Evolutionary conservation across 1,139 yeast species (phyloP).

Genomic region (Scheffersomyces segobiensis): DNA sequence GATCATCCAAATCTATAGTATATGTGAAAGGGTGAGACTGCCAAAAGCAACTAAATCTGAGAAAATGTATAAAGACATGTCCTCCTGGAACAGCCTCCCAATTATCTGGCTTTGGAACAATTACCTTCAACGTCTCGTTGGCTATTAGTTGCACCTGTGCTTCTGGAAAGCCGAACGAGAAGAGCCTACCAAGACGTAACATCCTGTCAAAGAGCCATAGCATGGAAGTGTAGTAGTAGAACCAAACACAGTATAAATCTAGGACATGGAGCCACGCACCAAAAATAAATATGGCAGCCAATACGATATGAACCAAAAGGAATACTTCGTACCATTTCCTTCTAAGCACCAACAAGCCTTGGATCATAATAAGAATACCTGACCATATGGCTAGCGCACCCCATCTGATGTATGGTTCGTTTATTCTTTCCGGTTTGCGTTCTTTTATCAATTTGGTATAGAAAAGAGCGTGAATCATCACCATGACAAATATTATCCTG

Average conservation of each 20-base stretch:
- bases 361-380: slow-evolving; percentile 33
- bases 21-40: slow-evolving; percentile 76
- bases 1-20: slow-evolving; percentile 33
- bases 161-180: slow-evolving; percentile 39
- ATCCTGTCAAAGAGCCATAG: slow-evolving; percentile 47
- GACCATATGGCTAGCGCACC: slow-evolving; percentile 31
- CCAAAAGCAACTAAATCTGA: slow-evolving; percentile 57
- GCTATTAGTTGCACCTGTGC: slow-evolving; percentile 34
- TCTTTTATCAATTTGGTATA: slow-evolving; percentile 21
- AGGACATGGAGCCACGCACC: slow-evolving; percentile 46
- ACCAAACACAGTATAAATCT: slow-evolving; percentile 38
- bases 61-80: slow-evolving; percentile 59
- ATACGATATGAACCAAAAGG: slow-evolving; percentile 38
- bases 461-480: slow-evolving; percentile 39
- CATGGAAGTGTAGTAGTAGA: slow-evolving; percentile 39
- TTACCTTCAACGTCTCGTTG: slow-evolving; percentile 42
- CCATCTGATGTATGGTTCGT: slow-evolving; percentile 23
- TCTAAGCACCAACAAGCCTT: slow-evolving; percentile 41
- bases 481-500: slow-evolving; percentile 42
- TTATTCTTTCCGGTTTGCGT: slow-evolving; percentile 8
- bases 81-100: slow-evolving; percentile 62
- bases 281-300: slow-evolving; percentile 41
- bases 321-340: slow-evolving; percentile 46
- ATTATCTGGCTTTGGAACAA: slow-evolving; percentile 38
- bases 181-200: slow-evolving; percentile 35